Evolutionary conservation across 345 rosid species (phyloP).

Genomic region (Schrenkiella parvula): DNA sequence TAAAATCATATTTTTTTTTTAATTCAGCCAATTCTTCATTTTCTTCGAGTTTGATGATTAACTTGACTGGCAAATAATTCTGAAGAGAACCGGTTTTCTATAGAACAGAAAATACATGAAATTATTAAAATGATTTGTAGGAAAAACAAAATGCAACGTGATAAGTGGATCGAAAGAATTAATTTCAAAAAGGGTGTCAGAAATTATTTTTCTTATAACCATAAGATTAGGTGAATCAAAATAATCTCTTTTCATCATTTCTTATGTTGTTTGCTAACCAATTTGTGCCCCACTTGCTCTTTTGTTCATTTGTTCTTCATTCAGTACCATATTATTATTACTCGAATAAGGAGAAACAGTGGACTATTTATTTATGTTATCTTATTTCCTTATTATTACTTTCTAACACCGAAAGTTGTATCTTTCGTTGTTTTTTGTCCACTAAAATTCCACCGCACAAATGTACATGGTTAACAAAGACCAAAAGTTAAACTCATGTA

Average conservation of each 20-base stretch:
- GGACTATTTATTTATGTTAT: background rate
- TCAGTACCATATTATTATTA: background rate
- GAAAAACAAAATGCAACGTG: background rate
- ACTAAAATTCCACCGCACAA: background rate
- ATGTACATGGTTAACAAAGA: background rate
- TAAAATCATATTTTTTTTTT: no score
- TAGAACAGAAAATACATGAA: no score
- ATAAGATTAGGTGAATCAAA: background rate
- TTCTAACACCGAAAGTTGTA: conserved; percentile 26
- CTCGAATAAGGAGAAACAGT: background rate
- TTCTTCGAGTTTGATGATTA: background rate
- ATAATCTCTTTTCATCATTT: background rate
- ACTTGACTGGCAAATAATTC: no score
- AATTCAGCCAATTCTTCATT: no score
- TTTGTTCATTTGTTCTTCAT: background rate
- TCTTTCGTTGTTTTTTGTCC: conserved; percentile 3
- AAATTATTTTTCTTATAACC: background rate
- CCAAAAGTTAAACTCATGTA: background rate
- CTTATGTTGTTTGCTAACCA: conserved; percentile 12
- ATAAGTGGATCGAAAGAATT: no score
- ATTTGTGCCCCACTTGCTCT: background rate
- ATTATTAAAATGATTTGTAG: no score
- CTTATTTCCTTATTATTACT: background rate
- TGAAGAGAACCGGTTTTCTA: no score
- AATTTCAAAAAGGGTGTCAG: background rate